phyloP scores from a whole-genome alignment of 495 filamentous ascomycete species.

The Xylaria bambusicola region DNA sequence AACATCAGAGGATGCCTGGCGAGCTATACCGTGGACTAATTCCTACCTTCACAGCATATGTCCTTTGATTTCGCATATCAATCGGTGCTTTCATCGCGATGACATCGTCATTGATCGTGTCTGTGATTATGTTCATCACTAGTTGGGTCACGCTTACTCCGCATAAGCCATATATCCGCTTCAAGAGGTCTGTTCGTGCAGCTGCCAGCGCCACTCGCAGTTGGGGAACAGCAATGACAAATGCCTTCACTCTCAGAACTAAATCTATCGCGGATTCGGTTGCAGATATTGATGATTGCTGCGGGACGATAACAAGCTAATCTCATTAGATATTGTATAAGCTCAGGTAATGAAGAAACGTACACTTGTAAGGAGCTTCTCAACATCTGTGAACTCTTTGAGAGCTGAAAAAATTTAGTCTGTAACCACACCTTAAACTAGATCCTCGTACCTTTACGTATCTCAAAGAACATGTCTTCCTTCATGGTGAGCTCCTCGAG shows the following conservation, averaged over 20 bases:
- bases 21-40: not conserved
- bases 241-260: conserved; percentile 84
- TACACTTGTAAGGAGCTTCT: conserved; percentile 65
- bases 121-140: conserved; percentile 64
- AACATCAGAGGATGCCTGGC: conserved; percentile 7
- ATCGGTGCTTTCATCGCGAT: conserved; percentile 77
- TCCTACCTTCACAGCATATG: conserved; percentile 83
- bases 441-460: conserved; percentile 58
- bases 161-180: conserved; percentile 69
- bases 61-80: conserved; percentile 87
- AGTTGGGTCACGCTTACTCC: conserved; percentile 58
- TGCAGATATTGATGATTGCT: conserved; percentile 63
- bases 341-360: conserved; percentile 13
- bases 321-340: conserved; percentile 24
- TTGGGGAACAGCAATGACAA: conserved; percentile 64
- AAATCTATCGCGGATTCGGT: conserved; percentile 82
- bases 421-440: not conserved
- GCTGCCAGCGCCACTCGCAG: conserved; percentile 68
- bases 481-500: conserved; percentile 80
- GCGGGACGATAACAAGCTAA: conserved; percentile 45
- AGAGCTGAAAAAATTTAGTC: conserved; percentile 52
- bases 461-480: conserved; percentile 82
- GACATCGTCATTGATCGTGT: conserved; percentile 78
- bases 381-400: conserved; percentile 71
- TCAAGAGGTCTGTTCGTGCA: conserved; percentile 65